phyloP scores from a whole-genome alignment of 148 eudicot species.

The Fallopia convolvulus region DNA sequence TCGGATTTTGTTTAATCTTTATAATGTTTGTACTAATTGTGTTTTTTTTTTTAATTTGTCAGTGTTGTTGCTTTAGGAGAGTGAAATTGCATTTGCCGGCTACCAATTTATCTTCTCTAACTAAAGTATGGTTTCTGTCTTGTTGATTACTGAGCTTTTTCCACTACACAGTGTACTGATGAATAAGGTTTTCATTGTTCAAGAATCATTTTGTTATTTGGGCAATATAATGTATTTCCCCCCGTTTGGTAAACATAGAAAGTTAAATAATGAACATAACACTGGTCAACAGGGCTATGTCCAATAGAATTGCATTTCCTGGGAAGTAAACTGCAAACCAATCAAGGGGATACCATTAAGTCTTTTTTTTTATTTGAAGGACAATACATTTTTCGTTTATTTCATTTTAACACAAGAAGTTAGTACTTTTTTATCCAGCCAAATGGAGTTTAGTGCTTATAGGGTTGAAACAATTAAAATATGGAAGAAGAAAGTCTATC shows the following conservation, averaged over 20 bases:
- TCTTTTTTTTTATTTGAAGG: neutral
- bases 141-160: neutral
- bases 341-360: too few species aligned
- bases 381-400: neutral
- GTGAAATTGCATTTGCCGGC: constrained; percentile 8
- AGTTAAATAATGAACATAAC: neutral
- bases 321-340: too few species aligned
- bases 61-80: neutral
- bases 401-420: neutral
- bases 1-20: neutral
- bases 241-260: neutral
- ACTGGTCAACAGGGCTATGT: neutral
- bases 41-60: neutral
- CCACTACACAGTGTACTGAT: neutral
- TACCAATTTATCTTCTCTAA: neutral
- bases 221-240: neutral
- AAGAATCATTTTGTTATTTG: neutral
- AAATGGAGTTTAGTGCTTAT: neutral
- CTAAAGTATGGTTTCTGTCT: constrained; percentile 5
- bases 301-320: neutral
- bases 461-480: neutral
- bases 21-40: neutral
- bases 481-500: neutral
- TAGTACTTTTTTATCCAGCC: neutral
- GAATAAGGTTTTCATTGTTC: neutral